Conservation (phyloP, 371 early-diverging fungal species). For the Mucor plumbeus region DNA sequence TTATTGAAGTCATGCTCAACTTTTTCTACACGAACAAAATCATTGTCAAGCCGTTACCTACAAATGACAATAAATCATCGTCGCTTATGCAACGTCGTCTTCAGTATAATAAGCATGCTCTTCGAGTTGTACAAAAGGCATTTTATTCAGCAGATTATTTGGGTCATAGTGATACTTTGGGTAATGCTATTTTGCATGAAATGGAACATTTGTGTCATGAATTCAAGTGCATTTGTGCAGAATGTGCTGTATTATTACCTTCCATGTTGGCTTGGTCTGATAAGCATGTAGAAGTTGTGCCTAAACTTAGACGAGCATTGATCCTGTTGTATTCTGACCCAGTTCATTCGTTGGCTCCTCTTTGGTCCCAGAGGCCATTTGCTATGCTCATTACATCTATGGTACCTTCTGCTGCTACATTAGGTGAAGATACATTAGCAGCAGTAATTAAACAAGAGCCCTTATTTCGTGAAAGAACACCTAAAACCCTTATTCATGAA, state of each 20-base stretch:
- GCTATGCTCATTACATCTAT: slow-evolving; percentile 35
- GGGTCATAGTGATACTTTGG: slow-evolving; percentile 39
- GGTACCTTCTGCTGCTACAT: slow-evolving; percentile 4
- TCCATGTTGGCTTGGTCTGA: slow-evolving; percentile 53
- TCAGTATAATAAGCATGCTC: slow-evolving; percentile 38
- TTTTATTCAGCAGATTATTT: slow-evolving; percentile 50
- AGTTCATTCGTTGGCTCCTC: slow-evolving; percentile 33
- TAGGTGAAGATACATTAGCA: slow-evolving; percentile 15
- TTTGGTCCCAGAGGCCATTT: slow-evolving; percentile 52
- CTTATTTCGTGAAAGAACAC: slow-evolving; percentile 10
- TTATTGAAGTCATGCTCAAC: slow-evolving; percentile 13
- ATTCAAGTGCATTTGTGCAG: slow-evolving; percentile 49
- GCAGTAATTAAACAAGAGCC: slow-evolving; percentile 21
- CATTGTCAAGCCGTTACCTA: slow-evolving; percentile 11
- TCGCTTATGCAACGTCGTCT: slow-evolving; percentile 27
- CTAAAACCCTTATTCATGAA: slow-evolving; percentile 27
- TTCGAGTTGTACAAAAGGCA: slow-evolving; percentile 47
- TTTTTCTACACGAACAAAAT: slow-evolving; percentile 30
- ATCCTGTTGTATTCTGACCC: slow-evolving; percentile 47
- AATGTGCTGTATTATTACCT: slow-evolving; percentile 47
- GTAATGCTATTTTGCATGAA: slow-evolving; percentile 34
- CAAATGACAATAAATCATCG: slow-evolving; percentile 7
- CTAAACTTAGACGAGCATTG: slow-evolving; percentile 28
- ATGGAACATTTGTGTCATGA: slow-evolving; percentile 43
- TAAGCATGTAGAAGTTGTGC: slow-evolving; percentile 28